Base-by-base conservation (phyloP, 805 yeast genomes). In the Candida yuanshanica region DNA sequence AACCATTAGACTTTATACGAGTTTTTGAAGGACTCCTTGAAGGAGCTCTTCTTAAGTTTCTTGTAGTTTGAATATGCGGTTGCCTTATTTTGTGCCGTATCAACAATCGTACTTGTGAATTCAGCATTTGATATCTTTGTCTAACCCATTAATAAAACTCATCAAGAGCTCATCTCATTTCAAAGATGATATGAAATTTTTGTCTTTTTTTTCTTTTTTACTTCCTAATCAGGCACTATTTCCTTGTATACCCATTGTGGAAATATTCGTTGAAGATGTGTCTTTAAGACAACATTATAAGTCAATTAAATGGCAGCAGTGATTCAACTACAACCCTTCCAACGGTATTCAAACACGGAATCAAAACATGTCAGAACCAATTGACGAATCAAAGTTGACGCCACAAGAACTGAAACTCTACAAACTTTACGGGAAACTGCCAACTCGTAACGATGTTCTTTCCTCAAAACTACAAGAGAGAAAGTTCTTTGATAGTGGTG, bases 401-500 rank as follows among this genome's bases (percentile, higher is more conserved):
- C 86, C 93, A 12, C 93, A 89, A 56, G 97, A 90, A 60, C 69
- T 82, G 58, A 80, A 80, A 46, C 68, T 90, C 18, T 83, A 80
- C 63, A 80, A 76, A 54, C 64, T 89, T 68, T 89, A 90, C 61
- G 97, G 96, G 23, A 84, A 81, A 58, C 66, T 89, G 37, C 97
- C 96, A 20, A 75, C 89, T 21, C 81, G 78, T 43, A 81, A 82
- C 42, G 95, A 88, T 48, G 68, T 89, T 17, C 69, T 89, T 38
- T 73, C 83, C 38, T 77, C 82, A 46, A 86, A 83, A 58, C 66
- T 86, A 53, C 85, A 84, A 62, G 96, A 89, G 49, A 77, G 95
- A 53, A 90, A 88, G 66, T 89, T 84, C 62, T 90, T 89, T 56
- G 97, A 89, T 58, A 83, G 95, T 47, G 96, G 96, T 9, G 97